A percentile compares a stretch with the other conserved stretches of the same genome.
Conservation (phyloP, 768 basidiomycete genomes). For the Calvatia gigantea region DNA sequence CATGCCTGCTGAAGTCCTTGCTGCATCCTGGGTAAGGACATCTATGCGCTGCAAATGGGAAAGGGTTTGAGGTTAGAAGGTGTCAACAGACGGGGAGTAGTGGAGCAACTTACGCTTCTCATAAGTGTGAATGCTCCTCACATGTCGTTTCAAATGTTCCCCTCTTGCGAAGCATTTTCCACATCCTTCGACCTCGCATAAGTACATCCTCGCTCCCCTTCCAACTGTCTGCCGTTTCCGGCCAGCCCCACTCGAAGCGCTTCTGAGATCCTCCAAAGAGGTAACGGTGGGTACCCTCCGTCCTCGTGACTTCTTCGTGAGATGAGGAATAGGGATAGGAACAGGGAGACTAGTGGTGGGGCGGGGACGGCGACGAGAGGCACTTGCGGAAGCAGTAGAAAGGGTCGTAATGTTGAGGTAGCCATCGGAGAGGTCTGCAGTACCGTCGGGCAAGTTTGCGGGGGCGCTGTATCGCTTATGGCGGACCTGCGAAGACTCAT, state of each 20-base stretch:
- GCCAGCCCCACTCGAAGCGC: slow-evolving; percentile 30
- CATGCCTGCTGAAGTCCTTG: slow-evolving; percentile 83
- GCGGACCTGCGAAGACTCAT: not conserved
- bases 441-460: slow-evolving; percentile 2
- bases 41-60: slow-evolving; percentile 56
- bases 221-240: slow-evolving; percentile 35
- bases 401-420: slow-evolving; percentile 8
- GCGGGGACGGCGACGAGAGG: slow-evolving; percentile 18
- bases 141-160: slow-evolving; percentile 88
- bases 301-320: slow-evolving; percentile 70
- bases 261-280: slow-evolving; percentile 32
- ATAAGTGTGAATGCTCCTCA: slow-evolving; percentile 85
- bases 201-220: slow-evolving; percentile 47
- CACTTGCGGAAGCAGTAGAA: slow-evolving; percentile 9
- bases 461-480: slow-evolving; percentile 6
- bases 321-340: slow-evolving; percentile 63
- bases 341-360: slow-evolving; percentile 37
- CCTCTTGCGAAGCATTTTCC: slow-evolving; percentile 86
- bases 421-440: not conserved
- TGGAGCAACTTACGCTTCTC: slow-evolving; percentile 74
- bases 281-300: slow-evolving; percentile 57
- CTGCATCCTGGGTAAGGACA: slow-evolving; percentile 79
- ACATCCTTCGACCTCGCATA: slow-evolving; percentile 79
- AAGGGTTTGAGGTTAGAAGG: slow-evolving; percentile 7
- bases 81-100: slow-evolving; percentile 10